Evolutionary conservation across 1,284 basidiomycete genomes (phyloP).

Genomic region (Golubevia sp.): DNA sequence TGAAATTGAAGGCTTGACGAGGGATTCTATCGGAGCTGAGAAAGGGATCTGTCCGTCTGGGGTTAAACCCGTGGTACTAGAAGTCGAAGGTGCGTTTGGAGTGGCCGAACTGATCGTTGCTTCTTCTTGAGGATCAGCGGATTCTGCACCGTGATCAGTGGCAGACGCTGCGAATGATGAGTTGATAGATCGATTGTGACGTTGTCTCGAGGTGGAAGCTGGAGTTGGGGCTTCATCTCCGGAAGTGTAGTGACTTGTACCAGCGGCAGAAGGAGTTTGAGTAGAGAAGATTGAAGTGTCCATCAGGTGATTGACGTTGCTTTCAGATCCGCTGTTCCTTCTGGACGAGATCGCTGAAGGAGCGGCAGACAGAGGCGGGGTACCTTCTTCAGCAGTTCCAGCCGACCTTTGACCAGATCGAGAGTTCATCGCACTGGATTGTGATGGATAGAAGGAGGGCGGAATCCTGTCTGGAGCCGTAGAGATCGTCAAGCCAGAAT

Average conservation of each 20-base stretch:
- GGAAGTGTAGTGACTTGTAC: not conserved
- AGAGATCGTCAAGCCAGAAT: too few relatives aligned
- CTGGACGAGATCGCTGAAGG: not conserved
- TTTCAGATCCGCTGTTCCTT: not conserved
- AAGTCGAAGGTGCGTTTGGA: not conserved
- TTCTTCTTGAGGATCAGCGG: too few relatives aligned
- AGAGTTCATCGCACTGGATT: not conserved
- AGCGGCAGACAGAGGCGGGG: not conserved
- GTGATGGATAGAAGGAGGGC: too few relatives aligned
- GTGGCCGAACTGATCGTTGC: too few relatives aligned
- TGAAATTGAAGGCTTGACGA: slow-evolving; percentile 36
- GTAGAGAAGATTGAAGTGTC: not conserved
- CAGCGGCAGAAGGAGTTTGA: not conserved
- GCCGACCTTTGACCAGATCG: not conserved
- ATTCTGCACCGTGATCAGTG: too few relatives aligned
- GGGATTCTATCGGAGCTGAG: slow-evolving; percentile 22
- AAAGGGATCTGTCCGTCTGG: slow-evolving; percentile 42
- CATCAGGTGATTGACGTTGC: not conserved
- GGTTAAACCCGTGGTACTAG: slow-evolving; percentile 29
- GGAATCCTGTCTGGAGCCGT: too few relatives aligned
- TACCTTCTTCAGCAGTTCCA: not conserved
- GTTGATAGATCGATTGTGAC: too few relatives aligned
- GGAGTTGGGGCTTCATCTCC: not conserved
- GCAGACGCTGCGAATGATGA: not conserved
- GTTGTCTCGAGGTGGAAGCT: not conserved